Base-by-base conservation (phyloP, 2,329 filamentous ascomycete species). In the Tolypocladium inflatum region DNA sequence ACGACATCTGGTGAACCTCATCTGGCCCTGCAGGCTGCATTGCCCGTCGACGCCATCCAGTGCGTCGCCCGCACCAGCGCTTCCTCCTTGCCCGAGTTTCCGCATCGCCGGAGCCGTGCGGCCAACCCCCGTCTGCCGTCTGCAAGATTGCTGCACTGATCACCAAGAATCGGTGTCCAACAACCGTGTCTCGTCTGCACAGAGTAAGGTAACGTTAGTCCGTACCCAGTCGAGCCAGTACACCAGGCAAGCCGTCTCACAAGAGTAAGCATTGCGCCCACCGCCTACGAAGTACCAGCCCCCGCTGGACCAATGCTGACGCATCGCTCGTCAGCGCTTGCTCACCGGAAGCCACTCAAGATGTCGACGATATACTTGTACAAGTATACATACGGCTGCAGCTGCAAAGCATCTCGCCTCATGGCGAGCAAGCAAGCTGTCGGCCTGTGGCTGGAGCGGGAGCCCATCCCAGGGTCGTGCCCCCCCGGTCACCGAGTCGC, bases 401-500 rank as follows among this genome's bases (percentile, higher is more conserved):
- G 23, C 45, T 50, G 23, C 43, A 23, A 11, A 50, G 48, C 30
- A 10, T 9, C 30, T n/a, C 48, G 48, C 23, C 45, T 50, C 45
- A 6, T 19, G 26, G 26, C 45, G 26, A 10, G 19, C 48, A n/a
- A n/a, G 19, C 35, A 51, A 35, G 48, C 48, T 19, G 6, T 26
- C 30, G 26, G 8, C 19, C 10, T 51, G 48, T 51, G 48, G 17
- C 48, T 51, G 48, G 17, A 30, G 48, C 48, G 48, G 48, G n/a
- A 17, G 35, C 30, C 15, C 2, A 30, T 51, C 35, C 48, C 23
- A 37, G 21, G 39, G 33, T 37, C 30, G 15, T 39, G 33, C 54
- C 58, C 60, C 60, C 30, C 58, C 37, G 43, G 58, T 57, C 60
- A 57, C 55, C 50, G 58, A 61, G 60, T 58, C 52, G 54, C 56